phyloP scores from a whole-genome alignment of 2,329 filamentous ascomycete genomes.

The Aspergillus sp. region DNA sequence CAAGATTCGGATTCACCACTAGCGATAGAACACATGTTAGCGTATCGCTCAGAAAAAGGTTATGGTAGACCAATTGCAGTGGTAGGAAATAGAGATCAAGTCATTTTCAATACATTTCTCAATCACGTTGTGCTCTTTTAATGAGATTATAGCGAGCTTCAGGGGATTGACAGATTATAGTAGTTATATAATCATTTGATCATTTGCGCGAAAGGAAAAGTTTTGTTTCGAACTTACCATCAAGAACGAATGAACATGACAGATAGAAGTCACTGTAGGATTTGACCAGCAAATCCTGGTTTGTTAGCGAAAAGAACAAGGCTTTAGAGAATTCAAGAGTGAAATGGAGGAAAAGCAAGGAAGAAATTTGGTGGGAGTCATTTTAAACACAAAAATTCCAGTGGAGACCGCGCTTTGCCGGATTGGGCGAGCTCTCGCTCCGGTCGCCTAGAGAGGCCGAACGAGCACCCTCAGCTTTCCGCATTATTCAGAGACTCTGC shows the following conservation, averaged over 20 bases:
- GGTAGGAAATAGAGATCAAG: conserved; percentile 18
- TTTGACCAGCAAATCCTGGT: conserved; percentile 31
- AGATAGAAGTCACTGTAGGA: conserved; percentile 11
- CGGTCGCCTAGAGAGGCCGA: neutral
- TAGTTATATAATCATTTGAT: conserved; percentile 64
- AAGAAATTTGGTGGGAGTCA: conserved; percentile 16
- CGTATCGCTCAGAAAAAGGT: conserved; percentile 12
- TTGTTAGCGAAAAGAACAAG: neutral
- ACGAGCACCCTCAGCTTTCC: neutral
- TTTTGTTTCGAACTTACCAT: conserved; percentile 28
- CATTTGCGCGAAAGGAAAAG: neutral
- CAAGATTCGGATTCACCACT: conserved; percentile 13
- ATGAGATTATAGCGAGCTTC: conserved; percentile 51
- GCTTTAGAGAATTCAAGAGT: conserved; percentile 6
- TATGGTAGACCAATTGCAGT: neutral
- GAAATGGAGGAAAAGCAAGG: conserved; percentile 13
- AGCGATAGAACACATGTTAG: conserved; percentile 23
- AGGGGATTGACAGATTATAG: conserved; percentile 82
- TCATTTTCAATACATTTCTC: conserved; percentile 46
- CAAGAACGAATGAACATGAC: conserved; percentile 19
- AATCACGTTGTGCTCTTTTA: conserved; percentile 39
- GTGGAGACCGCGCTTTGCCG: conserved; percentile 12
- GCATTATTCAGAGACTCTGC: neutral
- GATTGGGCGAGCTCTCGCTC: conserved; percentile 9
- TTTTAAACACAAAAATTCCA: conserved; percentile 18